Evolutionary conservation across 2,329 filamentous ascomycete species (phyloP).

Genomic region (Ophiostoma sp.): DNA sequence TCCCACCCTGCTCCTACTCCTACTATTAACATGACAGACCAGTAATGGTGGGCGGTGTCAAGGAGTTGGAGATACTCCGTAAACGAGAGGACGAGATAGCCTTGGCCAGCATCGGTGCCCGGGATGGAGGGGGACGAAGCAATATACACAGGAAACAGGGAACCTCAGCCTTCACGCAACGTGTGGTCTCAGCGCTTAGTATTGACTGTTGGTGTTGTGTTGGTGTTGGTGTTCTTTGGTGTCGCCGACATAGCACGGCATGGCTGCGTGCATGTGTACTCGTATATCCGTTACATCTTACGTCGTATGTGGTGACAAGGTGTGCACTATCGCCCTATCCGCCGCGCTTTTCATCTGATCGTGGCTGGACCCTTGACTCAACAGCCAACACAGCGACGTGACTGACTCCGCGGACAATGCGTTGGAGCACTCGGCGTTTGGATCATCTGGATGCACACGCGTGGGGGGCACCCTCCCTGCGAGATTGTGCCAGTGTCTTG

Average conservation of each 20-base stretch:
- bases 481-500: background rate
- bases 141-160: background rate
- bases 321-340: too few species aligned
- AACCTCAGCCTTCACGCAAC: background rate
- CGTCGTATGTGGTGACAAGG: too few species aligned
- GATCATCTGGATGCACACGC: background rate
- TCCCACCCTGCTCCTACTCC: too few species aligned
- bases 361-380: too few species aligned
- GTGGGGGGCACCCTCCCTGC: background rate
- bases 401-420: background rate
- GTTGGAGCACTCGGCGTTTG: background rate
- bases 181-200: background rate
- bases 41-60: background rate
- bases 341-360: too few species aligned
- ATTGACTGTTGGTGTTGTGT: background rate
- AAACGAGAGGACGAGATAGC: background rate
- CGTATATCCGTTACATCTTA: too few species aligned
- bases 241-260: background rate
- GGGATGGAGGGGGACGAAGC: too few species aligned
- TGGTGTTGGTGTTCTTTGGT: background rate
- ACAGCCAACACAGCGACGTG: too few species aligned
- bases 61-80: background rate
- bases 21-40: background rate
- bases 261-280: background rate
- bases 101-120: conserved; percentile 1